These are phyloP conservation scores for Neurospora sp. DNA, from an alignment of 495 filamentous ascomycete genomes.

Conservation along the genomic window DNA sequence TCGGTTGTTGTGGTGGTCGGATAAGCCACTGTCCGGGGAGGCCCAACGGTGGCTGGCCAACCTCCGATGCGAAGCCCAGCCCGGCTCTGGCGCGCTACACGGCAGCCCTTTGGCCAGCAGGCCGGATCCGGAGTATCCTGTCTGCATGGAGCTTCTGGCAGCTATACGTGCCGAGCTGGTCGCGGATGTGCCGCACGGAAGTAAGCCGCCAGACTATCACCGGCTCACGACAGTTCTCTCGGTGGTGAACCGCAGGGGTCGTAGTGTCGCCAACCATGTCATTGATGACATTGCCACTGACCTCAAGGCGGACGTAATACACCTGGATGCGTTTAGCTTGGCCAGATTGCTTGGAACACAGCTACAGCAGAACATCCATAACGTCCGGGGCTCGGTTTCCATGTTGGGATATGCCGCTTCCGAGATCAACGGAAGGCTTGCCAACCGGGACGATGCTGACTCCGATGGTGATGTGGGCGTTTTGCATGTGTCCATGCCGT, in stretches of 20 bases:
- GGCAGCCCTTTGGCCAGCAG: constrained; percentile 15
- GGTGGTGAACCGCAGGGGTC: constrained; percentile 25
- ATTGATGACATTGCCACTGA: constrained; percentile 44
- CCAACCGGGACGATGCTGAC: constrained; percentile 6
- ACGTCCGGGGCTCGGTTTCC: constrained; percentile 35
- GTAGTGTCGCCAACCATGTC: constrained; percentile 19
- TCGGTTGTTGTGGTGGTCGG: constrained; percentile 8
- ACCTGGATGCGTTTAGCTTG: constrained; percentile 69
- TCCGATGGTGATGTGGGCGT: constrained; percentile 10
- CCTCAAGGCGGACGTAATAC: constrained; percentile 63
- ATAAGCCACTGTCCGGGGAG: neutral
- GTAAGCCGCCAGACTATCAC: constrained; percentile 14
- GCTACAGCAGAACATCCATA: constrained; percentile 49
- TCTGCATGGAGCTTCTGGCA: constrained; percentile 25
- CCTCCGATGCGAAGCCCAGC: constrained; percentile 3
- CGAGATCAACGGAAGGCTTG: constrained; percentile 29
- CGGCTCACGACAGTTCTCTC: constrained; percentile 30
- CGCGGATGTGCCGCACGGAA: constrained; percentile 14
- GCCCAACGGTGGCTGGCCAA: constrained; percentile 15
- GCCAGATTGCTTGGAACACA: constrained; percentile 68
- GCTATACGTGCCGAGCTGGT: constrained; percentile 26
- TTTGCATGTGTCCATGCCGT: constrained; percentile 13
- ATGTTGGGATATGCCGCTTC: constrained; percentile 56
- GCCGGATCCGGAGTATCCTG: constrained; percentile 16
- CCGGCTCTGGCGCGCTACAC: neutral